Evolutionary conservation across 2,329 filamentous ascomycete genomes (phyloP).

Genomic region (Onygena corvina): DNA sequence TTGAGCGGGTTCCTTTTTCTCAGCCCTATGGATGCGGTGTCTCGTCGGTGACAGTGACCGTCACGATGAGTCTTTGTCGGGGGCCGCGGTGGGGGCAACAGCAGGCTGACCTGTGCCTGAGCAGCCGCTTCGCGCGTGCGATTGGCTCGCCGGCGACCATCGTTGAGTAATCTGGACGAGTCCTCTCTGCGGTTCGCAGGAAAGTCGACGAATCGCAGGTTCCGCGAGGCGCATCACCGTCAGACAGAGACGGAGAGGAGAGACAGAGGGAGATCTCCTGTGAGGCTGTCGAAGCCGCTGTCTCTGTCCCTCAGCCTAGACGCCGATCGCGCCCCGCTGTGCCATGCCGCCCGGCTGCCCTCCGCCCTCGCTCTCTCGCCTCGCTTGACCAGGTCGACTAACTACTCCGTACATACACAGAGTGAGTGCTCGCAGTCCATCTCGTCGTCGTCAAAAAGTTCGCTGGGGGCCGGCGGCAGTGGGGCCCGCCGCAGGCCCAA

Average conservation of each 20-base stretch:
- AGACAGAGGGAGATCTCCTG: too few species aligned
- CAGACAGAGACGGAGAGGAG: neutral
- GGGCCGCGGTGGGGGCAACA: too few species aligned
- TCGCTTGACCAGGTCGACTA: neutral
- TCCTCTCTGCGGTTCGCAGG: neutral
- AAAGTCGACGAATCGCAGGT: neutral
- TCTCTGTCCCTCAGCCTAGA: too few species aligned
- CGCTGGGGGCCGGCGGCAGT: too few species aligned
- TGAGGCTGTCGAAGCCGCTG: constrained; percentile 4
- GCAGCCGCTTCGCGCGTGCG: neutral
- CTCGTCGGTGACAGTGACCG: too few species aligned
- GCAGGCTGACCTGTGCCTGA: neutral
- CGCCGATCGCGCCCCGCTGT: constrained; percentile 1
- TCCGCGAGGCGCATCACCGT: neutral
- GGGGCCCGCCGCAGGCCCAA: neutral
- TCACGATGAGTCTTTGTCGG: too few species aligned
- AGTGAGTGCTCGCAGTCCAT: too few species aligned
- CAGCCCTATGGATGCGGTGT: constrained; percentile 1
- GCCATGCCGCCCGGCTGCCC: neutral
- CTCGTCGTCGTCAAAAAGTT: too few species aligned
- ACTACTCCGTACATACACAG: too few species aligned
- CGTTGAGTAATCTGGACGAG: constrained; percentile 1
- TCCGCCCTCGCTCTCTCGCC: neutral
- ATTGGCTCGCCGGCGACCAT: neutral
- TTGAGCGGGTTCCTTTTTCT: constrained; percentile 4